Base-by-base conservation (phyloP, 2,329 filamentous ascomycete species). In the Mycosphaerelloides madeirae region DNA sequence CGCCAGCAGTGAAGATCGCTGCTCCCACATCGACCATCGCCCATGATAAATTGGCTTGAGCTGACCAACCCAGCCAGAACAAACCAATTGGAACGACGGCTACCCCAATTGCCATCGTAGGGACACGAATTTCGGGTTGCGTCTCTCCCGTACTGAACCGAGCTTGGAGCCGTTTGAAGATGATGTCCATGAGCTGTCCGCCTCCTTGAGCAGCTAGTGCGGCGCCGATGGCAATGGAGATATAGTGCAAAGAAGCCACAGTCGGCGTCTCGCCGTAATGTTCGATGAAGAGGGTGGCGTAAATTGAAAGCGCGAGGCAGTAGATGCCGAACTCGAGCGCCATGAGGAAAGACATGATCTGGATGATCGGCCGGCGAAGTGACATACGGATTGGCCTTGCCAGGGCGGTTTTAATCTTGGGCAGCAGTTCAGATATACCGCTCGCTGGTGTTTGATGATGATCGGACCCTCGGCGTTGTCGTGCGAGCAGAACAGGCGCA, bases 161-260 rank as follows among this genome's bases (percentile, higher is more conserved):
- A 6, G 31, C 29, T 25, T 47, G 44, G 35, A 50, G 31, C 15
- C 31, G 31, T 13, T 31, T 31, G 31, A 29, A 53, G 4, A 48
- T 14, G 9, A 18, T 22, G 35, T 53, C 44, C 13, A 39, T 45
- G 15, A 44, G n/a, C 7, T 33, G 40, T 3, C 31, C 50, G 7
- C 50, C 47, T 9, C 29, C 52, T 47, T 79, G 73, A 0, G 73
- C 68, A 3, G 71, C 79, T 0, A 68, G 50, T 7, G 75, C 60
- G 54, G 79, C 76, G 3, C 79, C 79, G 0, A 78, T 19, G 0
- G 74, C 73, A 3, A 72, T 65, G 2, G 78, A 72, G 28, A 81
- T 68, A 56, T 81, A 82, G 58, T 82, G 78, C 1, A 82, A 58
- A 1, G 32, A 35, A 6, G 32, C 18, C 7, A 11, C 20, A 9